A percentile compares a stretch with the other conserved stretches of the same genome.
Conservation (phyloP, 495 filamentous ascomycete species). For the Aspergillus campestris region DNA sequence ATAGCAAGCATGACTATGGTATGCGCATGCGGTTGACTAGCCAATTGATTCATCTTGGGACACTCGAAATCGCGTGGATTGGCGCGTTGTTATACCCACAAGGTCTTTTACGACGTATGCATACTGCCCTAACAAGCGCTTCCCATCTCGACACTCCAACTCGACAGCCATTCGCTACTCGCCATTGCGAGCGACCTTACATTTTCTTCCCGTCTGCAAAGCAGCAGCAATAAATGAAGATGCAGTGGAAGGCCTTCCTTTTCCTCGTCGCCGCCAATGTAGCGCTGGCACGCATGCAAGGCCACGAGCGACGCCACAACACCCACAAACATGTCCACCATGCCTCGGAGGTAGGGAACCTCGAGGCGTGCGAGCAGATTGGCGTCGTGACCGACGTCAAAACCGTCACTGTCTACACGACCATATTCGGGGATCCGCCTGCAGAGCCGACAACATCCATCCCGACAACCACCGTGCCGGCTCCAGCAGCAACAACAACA, state of each 20-base stretch:
- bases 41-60: no score
- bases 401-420: constrained; percentile 6
- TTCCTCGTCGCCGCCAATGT: constrained; percentile 14
- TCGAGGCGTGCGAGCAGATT: constrained; percentile 4
- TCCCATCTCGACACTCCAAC: not conserved
- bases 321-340: constrained; percentile 10
- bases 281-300: constrained; percentile 18
- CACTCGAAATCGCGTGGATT: no score
- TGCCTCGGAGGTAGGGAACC: constrained; percentile 3
- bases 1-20: no score
- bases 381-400: constrained; percentile 1
- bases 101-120: no score
- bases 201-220: not conserved
- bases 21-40: no score
- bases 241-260: constrained; percentile 23
- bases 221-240: constrained; percentile 7
- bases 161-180: not conserved
- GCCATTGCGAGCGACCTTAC: no score
- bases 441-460: constrained; percentile 2
- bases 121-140: no score
- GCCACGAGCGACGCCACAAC: constrained; percentile 8
- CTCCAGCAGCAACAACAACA: not conserved
- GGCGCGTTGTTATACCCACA: no score
- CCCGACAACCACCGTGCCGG: constrained; percentile 1
- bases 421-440: not conserved